Conservation (phyloP, 108 stramenopile species). For the Cyclostephanos tholiformis region DNA sequence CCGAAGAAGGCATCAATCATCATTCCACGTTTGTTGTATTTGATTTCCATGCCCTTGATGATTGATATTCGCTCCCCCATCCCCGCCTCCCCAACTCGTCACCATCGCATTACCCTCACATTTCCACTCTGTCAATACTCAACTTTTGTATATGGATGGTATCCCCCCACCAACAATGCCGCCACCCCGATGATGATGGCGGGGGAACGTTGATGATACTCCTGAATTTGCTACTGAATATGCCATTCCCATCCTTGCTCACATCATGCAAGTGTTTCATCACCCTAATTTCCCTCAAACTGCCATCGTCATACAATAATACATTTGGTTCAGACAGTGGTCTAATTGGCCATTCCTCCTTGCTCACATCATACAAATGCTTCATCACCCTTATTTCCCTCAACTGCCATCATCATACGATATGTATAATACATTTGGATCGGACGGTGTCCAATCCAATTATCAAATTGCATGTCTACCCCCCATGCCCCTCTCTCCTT, state of each 20-base stretch:
- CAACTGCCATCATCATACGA: constrained; percentile 58
- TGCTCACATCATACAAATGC: constrained; percentile 59
- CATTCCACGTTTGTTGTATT: constrained; percentile 60
- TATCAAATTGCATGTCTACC: constrained; percentile 36
- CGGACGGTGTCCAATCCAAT: constrained; percentile 60
- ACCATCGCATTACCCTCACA: neutral
- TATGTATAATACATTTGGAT: constrained; percentile 70
- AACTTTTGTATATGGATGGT: constrained; percentile 64
- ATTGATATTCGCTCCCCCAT: too few relatives aligned
- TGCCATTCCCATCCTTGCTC: constrained; percentile 34
- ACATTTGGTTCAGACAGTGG: too few relatives aligned
- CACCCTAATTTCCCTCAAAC: constrained; percentile 74
- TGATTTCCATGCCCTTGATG: constrained; percentile 77
- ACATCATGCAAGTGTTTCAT: constrained; percentile 75
- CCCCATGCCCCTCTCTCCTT: too few relatives aligned
- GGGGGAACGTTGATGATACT: constrained; percentile 59
- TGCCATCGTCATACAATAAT: too few relatives aligned
- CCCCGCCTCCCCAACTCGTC: neutral
- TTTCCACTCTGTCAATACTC: constrained; percentile 81
- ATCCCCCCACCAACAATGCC: constrained; percentile 52
- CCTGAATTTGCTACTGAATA: constrained; percentile 75
- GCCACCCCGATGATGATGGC: neutral
- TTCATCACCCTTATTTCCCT: constrained; percentile 86
- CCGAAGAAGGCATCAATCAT: constrained; percentile 50
- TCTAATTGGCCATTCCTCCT: constrained; percentile 48